phyloP scores from a whole-genome alignment of 768 basidiomycete genomes.

The Pleurotus ostreatus region DNA sequence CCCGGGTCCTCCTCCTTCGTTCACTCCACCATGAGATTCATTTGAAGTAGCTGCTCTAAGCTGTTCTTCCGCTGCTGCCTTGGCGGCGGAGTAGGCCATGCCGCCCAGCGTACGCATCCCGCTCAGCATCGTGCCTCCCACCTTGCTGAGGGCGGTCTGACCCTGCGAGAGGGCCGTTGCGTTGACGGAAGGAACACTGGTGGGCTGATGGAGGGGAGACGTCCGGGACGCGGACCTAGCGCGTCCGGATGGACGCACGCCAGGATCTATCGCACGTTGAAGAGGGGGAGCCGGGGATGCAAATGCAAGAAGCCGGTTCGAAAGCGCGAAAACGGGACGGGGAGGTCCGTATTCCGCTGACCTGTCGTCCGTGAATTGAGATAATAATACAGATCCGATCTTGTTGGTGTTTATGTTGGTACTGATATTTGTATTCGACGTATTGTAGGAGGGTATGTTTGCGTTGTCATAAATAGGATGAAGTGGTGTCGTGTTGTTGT shows the following conservation, averaged over 20 bases:
- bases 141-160: slow-evolving; percentile 44
- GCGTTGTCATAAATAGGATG: slow-evolving; percentile 13
- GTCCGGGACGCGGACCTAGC: neutral
- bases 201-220: slow-evolving; percentile 2
- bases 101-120: slow-evolving; percentile 64
- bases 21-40: slow-evolving; percentile 2
- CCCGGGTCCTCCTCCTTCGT: neutral
- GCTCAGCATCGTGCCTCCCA: slow-evolving; percentile 58
- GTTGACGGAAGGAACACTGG: slow-evolving; percentile 6
- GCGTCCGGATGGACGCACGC: neutral
- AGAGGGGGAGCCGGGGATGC: slow-evolving; percentile 23
- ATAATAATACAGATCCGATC: slow-evolving; percentile 34
- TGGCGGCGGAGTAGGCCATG: slow-evolving; percentile 51
- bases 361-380: slow-evolving; percentile 7
- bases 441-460: neutral
- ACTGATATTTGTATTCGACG: slow-evolving; percentile 4
- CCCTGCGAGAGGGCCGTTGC: slow-evolving; percentile 22
- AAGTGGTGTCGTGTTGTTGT: slow-evolving; percentile 7
- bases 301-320: slow-evolving; percentile 61
- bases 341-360: slow-evolving; percentile 16
- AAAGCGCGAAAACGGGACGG: slow-evolving; percentile 56
- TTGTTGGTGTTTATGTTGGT: slow-evolving; percentile 7
- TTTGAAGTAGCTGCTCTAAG: slow-evolving; percentile 18
- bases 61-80: slow-evolving; percentile 9
- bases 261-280: slow-evolving; percentile 6